Conservation (phyloP, 768 basidiomycete genomes). For the Termitomyces bulborhizus region DNA sequence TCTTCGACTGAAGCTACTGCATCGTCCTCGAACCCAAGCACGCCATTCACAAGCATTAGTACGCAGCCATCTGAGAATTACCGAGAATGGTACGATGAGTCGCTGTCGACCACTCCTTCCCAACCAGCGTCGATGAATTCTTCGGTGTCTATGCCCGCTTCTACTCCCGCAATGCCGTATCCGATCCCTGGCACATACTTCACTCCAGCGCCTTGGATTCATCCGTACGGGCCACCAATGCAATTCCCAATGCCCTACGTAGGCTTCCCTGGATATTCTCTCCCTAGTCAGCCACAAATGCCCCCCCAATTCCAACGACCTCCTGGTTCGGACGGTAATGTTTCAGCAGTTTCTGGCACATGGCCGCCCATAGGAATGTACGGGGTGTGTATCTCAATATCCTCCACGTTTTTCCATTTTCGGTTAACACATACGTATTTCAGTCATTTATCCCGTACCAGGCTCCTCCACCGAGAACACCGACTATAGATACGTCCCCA, state of each 20-base stretch:
- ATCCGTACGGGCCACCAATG: slow-evolving; percentile 42
- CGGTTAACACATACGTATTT: neutral
- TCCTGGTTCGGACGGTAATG: slow-evolving; percentile 31
- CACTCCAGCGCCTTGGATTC: slow-evolving; percentile 47
- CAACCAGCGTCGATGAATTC: slow-evolving; percentile 27
- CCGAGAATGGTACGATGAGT: slow-evolving; percentile 40
- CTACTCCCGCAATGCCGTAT: slow-evolving; percentile 23
- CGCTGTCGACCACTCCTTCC: slow-evolving; percentile 30
- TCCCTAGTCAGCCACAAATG: slow-evolving; percentile 21
- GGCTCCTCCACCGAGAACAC: slow-evolving; percentile 27
- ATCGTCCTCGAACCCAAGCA: slow-evolving; percentile 13
- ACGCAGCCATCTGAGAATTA: slow-evolving; percentile 25
- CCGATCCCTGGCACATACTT: slow-evolving; percentile 37
- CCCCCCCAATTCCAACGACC: slow-evolving; percentile 26
- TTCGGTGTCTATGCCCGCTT: slow-evolving; percentile 18
- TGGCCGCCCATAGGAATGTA: slow-evolving; percentile 40
- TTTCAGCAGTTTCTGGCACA: slow-evolving; percentile 23
- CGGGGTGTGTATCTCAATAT: slow-evolving; percentile 31
- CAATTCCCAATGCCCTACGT: slow-evolving; percentile 50
- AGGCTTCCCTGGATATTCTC: slow-evolving; percentile 40
- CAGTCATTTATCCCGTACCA: slow-evolving; percentile 50
- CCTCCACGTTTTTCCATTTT: neutral
- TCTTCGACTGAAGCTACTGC: slow-evolving; percentile 12
- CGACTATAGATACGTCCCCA: slow-evolving; percentile 24
- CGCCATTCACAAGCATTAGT: slow-evolving; percentile 10